Base-by-base conservation (phyloP, 2,329 filamentous ascomycete genomes). In the Periconia macrospinosa region DNA sequence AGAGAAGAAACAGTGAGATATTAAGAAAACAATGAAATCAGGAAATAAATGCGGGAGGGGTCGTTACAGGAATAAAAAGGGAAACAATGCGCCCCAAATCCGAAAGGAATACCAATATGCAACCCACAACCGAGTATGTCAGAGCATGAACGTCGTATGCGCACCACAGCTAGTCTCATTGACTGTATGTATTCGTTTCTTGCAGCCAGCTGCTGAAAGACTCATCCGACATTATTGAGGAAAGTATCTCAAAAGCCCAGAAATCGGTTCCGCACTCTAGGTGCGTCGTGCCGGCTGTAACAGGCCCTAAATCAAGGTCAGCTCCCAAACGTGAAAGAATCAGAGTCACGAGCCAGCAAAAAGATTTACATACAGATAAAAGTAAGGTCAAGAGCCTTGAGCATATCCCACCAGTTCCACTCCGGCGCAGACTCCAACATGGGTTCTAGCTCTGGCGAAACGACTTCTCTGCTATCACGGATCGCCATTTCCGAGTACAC, bases 341-440 rank as follows among this genome's bases (percentile, higher is more conserved):
- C 8, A 27, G 43, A 9, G 15, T 6, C 17, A 3, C 20, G 5
- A 6, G 11, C 11, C 11, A 45, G 42, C n/a, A n/a, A n/a, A n/a
- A n/a, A n/a, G 9, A 6, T 27, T 18, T n/a, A 61, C 63, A 57
- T 55, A 66, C 63, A 66, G 3, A 52, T 41, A 2, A 61, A 15
- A 27, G 62, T 49, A 18, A 63, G 15, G 8, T 62, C 44, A 6
- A 58, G 42, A 18, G 54, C 33, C 37, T 60, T 53, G 30, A 67
- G 47, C 61, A 65, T 64, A 30, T 62, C 54, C 54, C 56, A 61
- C 63, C 63, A 67, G 45, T 67, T 67, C 62, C 62, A 67, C 45
- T 65, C 63, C 7, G 62, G 59, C 17, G 62, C 63, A 15, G 42
- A 54, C 30, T 40, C 50, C 11, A 37, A 33, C 48, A 57, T 42